Base-by-base conservation (phyloP, 129 eudicot genomes). In the Helichrysum umbraculigerum region DNA sequence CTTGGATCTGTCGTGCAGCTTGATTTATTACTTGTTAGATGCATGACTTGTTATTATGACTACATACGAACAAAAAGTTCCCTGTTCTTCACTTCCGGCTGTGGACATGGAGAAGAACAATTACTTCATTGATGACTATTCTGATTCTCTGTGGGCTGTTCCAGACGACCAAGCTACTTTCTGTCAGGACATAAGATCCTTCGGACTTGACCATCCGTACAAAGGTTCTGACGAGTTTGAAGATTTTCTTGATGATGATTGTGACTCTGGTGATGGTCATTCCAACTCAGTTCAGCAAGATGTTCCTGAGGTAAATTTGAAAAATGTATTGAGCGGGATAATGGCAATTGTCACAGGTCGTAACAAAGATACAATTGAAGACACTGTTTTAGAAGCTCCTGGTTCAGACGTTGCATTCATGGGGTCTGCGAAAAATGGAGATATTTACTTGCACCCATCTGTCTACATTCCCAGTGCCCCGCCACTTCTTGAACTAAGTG, bases 401-500 rank as follows among this genome's bases (percentile, higher is more conserved):
- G 64, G 67, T 68, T 83, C 97, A 33, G 75, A 89, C 72, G 94
- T 86, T 44, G 83, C 94, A 5, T 95, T 95, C 81, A 83, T 89
- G 39, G 99, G 96, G 47, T 86, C 96, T 57, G 89, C 80, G 35
- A 87, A 82, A 67, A 85, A 94, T 72, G 99, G 99, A 6, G 97
- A 91, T 42, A 91, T 90, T 28, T 81, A 84, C 68, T 71, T 94
- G 86, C 87, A 91, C 64, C 77, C 94, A 25, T 95, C 99, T 5
- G 97, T 95, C 20, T 89, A 89, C 84, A 89, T 86, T 30, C 99
- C 99, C 4, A 91, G 97, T 79, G 99, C 99, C 34, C 97, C 99
- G 11, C 99, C 99, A 1, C 92, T 95, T 14, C 78, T 91, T 29
- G 92, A 91, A 85, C 86, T 86, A 16, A 79, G 17, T 79, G 89